A percentile compares a stretch with the other conserved stretches of the same genome.
Evolutionary conservation across 306 rosid genomes (phyloP).

Genomic region (Acmispon strigosus): DNA sequence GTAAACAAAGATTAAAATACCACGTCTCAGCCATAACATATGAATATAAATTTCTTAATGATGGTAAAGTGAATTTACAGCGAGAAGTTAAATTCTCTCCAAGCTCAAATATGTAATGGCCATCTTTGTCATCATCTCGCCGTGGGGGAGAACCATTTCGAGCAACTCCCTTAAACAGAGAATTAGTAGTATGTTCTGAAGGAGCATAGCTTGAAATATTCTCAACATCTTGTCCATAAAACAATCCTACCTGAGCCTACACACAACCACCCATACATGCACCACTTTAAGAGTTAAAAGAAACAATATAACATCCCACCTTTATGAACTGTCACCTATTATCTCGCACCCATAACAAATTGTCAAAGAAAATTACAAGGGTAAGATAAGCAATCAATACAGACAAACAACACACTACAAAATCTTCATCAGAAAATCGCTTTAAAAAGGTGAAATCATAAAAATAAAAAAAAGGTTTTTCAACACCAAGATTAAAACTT

Average conservation of each 20-base stretch:
- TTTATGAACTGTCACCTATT: background rate
- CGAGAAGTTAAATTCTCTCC: slow-evolving; percentile 98
- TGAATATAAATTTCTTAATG: slow-evolving; percentile 29
- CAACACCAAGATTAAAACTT: background rate
- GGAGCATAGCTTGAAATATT: slow-evolving; percentile 78
- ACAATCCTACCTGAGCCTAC: slow-evolving; percentile 99
- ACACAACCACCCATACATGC: slow-evolving; percentile 86
- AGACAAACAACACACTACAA: background rate
- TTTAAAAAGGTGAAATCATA: background rate
- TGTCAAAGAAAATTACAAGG: background rate
- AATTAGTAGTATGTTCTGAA: slow-evolving; percentile 60
- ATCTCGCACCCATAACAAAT: slow-evolving; percentile 13
- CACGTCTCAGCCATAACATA: background rate
- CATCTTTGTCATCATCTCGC: slow-evolving; percentile 99
- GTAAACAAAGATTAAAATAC: background rate
- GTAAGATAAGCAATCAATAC: background rate
- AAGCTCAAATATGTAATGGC: slow-evolving; percentile 95
- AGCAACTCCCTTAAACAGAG: slow-evolving; percentile 72
- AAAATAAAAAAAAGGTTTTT: background rate
- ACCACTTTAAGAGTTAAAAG: slow-evolving; percentile 46
- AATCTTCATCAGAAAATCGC: background rate
- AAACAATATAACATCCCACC: background rate
- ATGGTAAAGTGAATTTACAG: slow-evolving; percentile 88
- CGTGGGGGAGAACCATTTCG: slow-evolving; percentile 94
- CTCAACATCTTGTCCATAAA: slow-evolving; percentile 94